A percentile compares a stretch with the other conserved stretches of the same genome.
phyloP scores from a whole-genome alignment of 1,139 yeast genomes.

The Candida dubliniensis region DNA sequence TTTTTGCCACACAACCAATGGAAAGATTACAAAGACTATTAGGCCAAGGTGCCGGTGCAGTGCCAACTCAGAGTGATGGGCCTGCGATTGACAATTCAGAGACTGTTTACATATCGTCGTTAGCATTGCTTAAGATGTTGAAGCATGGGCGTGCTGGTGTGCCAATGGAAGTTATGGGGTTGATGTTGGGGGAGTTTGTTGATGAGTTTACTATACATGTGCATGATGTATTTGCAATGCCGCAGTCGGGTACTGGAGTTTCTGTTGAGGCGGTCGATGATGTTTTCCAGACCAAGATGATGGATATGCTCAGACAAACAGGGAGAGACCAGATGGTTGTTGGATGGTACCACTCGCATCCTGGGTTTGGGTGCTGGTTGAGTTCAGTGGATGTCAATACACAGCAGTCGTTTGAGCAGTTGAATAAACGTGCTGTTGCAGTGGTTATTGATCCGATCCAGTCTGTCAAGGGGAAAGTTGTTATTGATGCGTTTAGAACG shows the following conservation, averaged over 20 bases:
- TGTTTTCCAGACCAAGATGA: constrained; percentile 98
- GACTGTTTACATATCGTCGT: constrained; percentile 92
- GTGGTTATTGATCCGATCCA: constrained; percentile 98
- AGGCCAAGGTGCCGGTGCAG: constrained; percentile 59
- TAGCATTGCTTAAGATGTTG: constrained; percentile 93
- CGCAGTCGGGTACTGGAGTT: constrained; percentile 97
- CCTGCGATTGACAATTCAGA: constrained; percentile 93
- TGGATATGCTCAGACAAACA: constrained; percentile 98
- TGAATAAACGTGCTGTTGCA: constrained; percentile 93
- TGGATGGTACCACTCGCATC: constrained; percentile 99
- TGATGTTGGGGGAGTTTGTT: constrained; percentile 97
- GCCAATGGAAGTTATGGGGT: constrained; percentile 99
- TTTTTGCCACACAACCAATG: constrained; percentile 40
- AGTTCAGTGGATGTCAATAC: constrained; percentile 97
- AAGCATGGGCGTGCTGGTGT: constrained; percentile 99
- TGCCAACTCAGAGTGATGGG: constrained; percentile 59
- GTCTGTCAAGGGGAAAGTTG: constrained; percentile 97
- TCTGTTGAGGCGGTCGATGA: constrained; percentile 99
- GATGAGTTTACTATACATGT: constrained; percentile 98
- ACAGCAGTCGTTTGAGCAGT: constrained; percentile 95
- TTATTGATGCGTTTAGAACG: constrained; percentile 95
- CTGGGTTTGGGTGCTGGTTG: constrained; percentile 99
- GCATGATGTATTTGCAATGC: constrained; percentile 98
- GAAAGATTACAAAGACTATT: constrained; percentile 74
- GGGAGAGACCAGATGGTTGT: constrained; percentile 99